Base-by-base conservation (phyloP, 2,329 filamentous ascomycete genomes). In the Colletotrichum brevisporum region DNA sequence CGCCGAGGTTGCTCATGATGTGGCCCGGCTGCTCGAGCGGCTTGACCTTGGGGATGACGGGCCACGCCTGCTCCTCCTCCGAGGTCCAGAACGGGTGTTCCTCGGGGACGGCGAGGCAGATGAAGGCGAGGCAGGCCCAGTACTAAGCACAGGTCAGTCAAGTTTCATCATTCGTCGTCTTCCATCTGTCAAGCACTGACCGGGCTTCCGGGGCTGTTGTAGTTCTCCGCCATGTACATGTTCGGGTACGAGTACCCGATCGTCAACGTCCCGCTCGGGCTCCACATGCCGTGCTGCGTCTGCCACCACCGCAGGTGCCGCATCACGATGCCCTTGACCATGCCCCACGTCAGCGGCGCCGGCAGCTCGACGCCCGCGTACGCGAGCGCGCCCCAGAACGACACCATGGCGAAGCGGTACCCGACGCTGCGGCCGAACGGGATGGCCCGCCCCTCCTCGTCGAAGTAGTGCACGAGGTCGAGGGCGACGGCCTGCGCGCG, bases 371-470 rank as follows among this genome's bases (percentile, higher is more conserved):
- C 90, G 72, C 90, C 90, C 4, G 92, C 92, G 74, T 94, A 94
- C 1, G 91, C 93, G 31, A 94, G 80, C 0, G 92, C 91, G 13
- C 91, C 90, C 92, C 92, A 95, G 81, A 95, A 95, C 0, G 90
- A 92, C n/a, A 91, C 90, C 90, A 94, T 94, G 56, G 92, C 92
- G 78, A 94, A 95, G n/a, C 92, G 88, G 77, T 95, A 95, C 6
- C 91, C 93, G 57, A 95, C 86, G 60, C 91, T 93, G 55, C 93
- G 88, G 4, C 93, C 93, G 73, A 94, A 95, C 0, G 93, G 92
- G 59, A 94, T 92, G 2, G 91, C 86, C 26, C 91, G 85, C 5
- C 90, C 92, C 76, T 92, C 86, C 9, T 89, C 85, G 74, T 94
- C 92, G 70, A 92, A 94, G 78, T 94, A 95, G 79, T 94, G 90